phyloP scores from a whole-genome alignment of 306 rosid species.

The Dryas alaskensis region DNA sequence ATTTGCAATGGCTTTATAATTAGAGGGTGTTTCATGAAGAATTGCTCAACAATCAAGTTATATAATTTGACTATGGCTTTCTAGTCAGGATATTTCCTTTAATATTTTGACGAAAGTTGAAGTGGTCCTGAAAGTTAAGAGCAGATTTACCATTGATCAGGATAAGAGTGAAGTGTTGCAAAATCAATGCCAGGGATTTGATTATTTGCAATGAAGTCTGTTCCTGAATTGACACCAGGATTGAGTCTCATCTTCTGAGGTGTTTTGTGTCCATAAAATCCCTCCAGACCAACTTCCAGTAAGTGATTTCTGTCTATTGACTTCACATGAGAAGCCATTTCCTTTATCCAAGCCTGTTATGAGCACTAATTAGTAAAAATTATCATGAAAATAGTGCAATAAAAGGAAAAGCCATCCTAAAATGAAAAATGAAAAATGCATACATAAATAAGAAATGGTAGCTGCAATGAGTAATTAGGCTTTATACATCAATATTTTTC shows the following conservation, averaged over 20 bases:
- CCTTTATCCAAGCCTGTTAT: constrained; percentile 82
- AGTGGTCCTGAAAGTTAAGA: background rate
- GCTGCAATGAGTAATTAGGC: background rate
- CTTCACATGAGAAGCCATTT: constrained; percentile 85
- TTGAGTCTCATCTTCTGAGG: constrained; percentile 68
- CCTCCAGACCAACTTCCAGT: constrained; percentile 86
- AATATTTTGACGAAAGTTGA: background rate
- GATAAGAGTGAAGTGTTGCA: constrained; percentile 83
- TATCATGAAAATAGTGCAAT: background rate
- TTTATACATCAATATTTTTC: background rate
- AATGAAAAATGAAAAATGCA: background rate
- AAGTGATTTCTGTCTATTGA: constrained; percentile 85
- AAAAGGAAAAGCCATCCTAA: constrained; percentile 11
- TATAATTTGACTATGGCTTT: too few species aligned
- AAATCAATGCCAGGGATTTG: constrained; percentile 63
- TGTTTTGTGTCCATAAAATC: constrained; percentile 78
- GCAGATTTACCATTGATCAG: constrained; percentile 75
- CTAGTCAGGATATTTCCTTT: background rate
- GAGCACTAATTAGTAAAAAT: constrained; percentile 1
- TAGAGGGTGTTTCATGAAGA: background rate
- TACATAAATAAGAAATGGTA: background rate
- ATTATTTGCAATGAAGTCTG: constrained; percentile 83
- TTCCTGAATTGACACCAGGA: constrained; percentile 62
- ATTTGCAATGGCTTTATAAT: too few species aligned
- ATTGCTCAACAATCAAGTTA: too few species aligned